Evolutionary conservation across 2,329 filamentous ascomycete genomes (phyloP).

Genomic region (Ciborinia camelliae): DNA sequence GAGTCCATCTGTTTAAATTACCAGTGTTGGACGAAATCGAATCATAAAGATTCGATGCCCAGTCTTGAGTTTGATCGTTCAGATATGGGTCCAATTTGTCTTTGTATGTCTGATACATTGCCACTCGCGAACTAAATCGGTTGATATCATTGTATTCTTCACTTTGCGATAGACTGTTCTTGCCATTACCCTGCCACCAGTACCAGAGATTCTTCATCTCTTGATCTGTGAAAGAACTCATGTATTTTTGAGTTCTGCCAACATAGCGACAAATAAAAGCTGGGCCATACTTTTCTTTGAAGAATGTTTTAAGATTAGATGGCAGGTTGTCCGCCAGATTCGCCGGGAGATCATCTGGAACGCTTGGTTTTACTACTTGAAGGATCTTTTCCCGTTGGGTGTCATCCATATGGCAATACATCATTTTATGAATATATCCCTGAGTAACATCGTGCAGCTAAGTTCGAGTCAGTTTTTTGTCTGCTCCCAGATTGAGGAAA

Average conservation of each 20-base stretch:
- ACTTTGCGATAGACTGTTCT: not conserved
- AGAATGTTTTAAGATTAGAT: not conserved
- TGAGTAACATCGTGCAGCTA: not conserved
- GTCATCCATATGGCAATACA: conserved; percentile 7
- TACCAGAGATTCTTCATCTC: conserved; percentile 1
- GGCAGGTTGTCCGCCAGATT: not conserved
- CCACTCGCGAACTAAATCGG: not conserved
- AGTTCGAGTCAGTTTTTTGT: not conserved
- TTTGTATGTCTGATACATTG: not conserved
- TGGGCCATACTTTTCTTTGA: not conserved
- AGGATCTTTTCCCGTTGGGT: not conserved
- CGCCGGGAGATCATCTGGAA: not conserved
- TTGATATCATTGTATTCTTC: conserved; percentile 9
- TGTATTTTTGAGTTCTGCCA: not conserved
- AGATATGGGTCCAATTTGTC: not conserved
- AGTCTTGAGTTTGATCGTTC: not conserved
- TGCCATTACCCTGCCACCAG: conserved; percentile 3
- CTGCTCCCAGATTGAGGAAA: not conserved
- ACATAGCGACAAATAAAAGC: conserved; percentile 4
- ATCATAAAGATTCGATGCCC: not conserved
- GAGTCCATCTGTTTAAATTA: not conserved
- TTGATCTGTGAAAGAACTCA: not conserved
- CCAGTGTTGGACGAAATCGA: not conserved
- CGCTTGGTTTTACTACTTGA: not conserved
- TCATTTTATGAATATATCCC: not conserved